A percentile compares a stretch with the other conserved stretches of the same genome.
These are phyloP conservation scores for Aspergillus saccharolyticus DNA, from an alignment of 495 filamentous ascomycete genomes.

Conservation along the genomic window DNA sequence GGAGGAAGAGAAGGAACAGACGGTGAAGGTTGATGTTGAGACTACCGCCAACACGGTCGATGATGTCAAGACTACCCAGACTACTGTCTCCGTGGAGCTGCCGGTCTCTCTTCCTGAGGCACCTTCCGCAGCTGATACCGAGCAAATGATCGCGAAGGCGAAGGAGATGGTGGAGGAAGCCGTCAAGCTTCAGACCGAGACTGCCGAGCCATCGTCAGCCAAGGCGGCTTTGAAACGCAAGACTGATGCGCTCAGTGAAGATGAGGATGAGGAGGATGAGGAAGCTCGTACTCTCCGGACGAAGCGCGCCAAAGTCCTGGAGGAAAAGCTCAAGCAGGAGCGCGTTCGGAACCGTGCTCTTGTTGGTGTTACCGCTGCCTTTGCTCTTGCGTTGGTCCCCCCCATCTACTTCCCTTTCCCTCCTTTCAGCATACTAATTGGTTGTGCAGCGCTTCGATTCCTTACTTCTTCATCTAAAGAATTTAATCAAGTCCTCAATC, in stretches of 20 bases:
- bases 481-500: conserved; percentile 13
- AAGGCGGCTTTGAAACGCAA: conserved; percentile 70
- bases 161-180: conserved; percentile 87
- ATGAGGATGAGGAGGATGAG: conserved; percentile 51
- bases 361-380: conserved; percentile 74
- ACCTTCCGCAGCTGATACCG: conserved; percentile 66
- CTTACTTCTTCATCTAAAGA: conserved; percentile 36
- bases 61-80: conserved; percentile 62
- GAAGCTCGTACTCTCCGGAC: conserved; percentile 51
- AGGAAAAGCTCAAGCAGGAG: conserved; percentile 74
- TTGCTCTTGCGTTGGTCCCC: conserved; percentile 78
- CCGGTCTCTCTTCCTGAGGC: conserved; percentile 62
- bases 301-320: conserved; percentile 72
- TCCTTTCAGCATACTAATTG: conserved; percentile 19
- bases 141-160: conserved; percentile 78
- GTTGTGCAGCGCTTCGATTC: conserved; percentile 38
- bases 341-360: conserved; percentile 76
- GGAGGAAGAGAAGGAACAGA: conserved; percentile 37
- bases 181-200: conserved; percentile 48
- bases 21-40: conserved; percentile 55
- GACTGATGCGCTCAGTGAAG: conserved; percentile 57
- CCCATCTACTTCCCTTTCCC: not conserved
- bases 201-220: conserved; percentile 34
- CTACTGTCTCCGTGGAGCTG: conserved; percentile 74
- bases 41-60: conserved; percentile 34